Conservation (phyloP, 805 yeast genomes). For the Pichia cephalocereana region DNA sequence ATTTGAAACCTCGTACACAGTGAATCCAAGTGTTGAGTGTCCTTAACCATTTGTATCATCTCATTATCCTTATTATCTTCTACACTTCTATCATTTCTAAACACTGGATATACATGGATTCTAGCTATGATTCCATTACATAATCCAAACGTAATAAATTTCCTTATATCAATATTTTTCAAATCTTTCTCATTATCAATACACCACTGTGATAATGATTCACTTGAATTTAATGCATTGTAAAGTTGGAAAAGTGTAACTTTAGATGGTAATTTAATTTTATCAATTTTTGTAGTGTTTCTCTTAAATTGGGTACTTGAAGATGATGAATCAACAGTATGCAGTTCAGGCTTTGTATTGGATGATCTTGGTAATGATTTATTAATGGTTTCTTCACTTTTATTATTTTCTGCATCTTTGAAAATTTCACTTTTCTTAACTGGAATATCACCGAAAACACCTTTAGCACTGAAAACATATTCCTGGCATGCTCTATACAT, state of each 20-base stretch:
- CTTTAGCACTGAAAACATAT: slow-evolving; percentile 50
- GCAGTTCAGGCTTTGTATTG: not conserved
- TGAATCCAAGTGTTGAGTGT: slow-evolving; percentile 49
- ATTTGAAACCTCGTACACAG: slow-evolving; percentile 63
- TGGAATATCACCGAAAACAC: slow-evolving; percentile 23
- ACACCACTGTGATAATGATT: slow-evolving; percentile 75
- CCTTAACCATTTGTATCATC: not conserved
- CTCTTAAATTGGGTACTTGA: no score
- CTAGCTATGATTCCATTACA: slow-evolving; percentile 75
- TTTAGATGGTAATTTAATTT: slow-evolving; percentile 44
- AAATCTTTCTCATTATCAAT: slow-evolving; percentile 50
- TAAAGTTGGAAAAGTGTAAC: slow-evolving; percentile 65
- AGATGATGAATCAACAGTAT: not conserved
- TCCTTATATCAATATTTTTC: slow-evolving; percentile 64
- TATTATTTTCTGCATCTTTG: slow-evolving; percentile 6
- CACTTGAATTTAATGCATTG: slow-evolving; percentile 69
- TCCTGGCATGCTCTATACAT: slow-evolving; percentile 81
- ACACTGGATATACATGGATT: slow-evolving; percentile 66
- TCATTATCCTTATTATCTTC: not conserved
- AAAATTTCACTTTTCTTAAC: slow-evolving; percentile 8
- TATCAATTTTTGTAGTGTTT: not conserved
- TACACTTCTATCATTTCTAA: slow-evolving; percentile 15
- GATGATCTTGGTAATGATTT: not conserved
- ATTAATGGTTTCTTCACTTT: not conserved
- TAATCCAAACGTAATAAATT: slow-evolving; percentile 82